Evolutionary conservation across 176 grass and related monocot genomes (phyloP), one percentile per base, ranked within the genome.

Genomic region (Thinopyrum elongatum): DNA sequence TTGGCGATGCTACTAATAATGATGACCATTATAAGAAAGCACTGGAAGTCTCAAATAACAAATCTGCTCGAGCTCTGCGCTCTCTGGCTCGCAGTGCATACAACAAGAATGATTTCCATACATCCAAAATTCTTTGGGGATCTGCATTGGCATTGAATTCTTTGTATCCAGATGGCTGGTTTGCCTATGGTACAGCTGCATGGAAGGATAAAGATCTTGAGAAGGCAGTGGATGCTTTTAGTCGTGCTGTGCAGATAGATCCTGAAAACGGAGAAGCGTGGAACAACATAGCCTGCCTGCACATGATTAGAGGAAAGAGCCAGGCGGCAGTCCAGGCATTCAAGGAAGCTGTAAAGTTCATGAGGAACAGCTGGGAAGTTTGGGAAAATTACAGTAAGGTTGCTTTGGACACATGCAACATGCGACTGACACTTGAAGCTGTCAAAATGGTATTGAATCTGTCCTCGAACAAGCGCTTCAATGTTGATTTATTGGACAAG

Each of bases 201-300:
- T 94, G 92, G 86, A 97, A 94, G 95, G 90, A 88, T 51, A 91
- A 93, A 85, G 95, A 97, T 88, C 71, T 86, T 80, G 90, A 93
- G 58, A 97, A 93, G 91, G 95, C 95, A 75, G 86, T 97, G 31
- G 95, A 97, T 81, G 92, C 92, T 47, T 97, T 94, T 89, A 94
- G 88, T 76, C 90, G 88, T 65, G 82, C 95, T 74, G 92, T 97
- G 44, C 95, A 97, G 87, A 89, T 97, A 86, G 95, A 97, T 89
- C 95, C 95, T 86, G 95, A 97, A 80, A 97, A 97, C 82, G 95
- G 95, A 83, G 95, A 97, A 90, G 95, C 92, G 85, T 97, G 95
- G 92, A 97, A 97, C 86, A 97, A 97, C 78, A 90, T 97, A 75
- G 92, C 90, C 73, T 97, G 95, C 64, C 86, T 97, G 92, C 95